Evolutionary conservation across 179 eudicot species (phyloP), one percentile per base, ranked within the genome.

Genomic region (Carnegiea gigantea): DNA sequence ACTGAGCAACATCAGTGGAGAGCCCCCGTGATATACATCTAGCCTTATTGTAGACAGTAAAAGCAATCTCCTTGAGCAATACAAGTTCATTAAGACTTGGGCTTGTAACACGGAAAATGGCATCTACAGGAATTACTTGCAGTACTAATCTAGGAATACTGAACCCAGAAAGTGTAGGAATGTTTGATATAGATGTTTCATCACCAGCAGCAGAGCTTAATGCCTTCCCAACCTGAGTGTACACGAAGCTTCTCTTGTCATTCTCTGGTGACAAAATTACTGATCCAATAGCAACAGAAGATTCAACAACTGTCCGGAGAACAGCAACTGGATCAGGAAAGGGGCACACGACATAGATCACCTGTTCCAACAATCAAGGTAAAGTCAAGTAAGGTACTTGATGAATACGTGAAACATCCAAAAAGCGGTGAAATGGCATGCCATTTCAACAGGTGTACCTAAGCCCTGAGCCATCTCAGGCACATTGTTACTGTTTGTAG

Each of bases 1-100:
- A 83, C 20, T 91, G 91, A 76, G 80, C 86, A 51, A 80, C 81
- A 82, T 93, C 97, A 84, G 79, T 73, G 18, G 95, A 84, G 57
- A 82, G 73, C 59, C 94, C 94, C 77, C 94, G 92, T 70, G 97
- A 88, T 79, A 93, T 80, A 83, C 95, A 88, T 48, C 99, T 90
- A 76, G 99, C 99, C 87, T 96, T 96, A 81, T 92, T 95, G 91
- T 96, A 96, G 76, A 96, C 97, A 77, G 98, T 93, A 83, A 96
- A 96, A 80, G 99, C 95, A 83, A 91, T 91, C 90, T 96, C 99
- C 87, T 96, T 95, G 18, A 96, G 91, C 87, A 93, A 76, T 79
- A 88, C 79, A 64, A 88, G 97, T 86, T 96, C 99, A 82, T 79
- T 92, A 28, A 91, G 90, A 62, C 91, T 80, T 54, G 99, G 98